Base-by-base conservation (phyloP, 345 rosid genomes). In the Punica granatum region DNA sequence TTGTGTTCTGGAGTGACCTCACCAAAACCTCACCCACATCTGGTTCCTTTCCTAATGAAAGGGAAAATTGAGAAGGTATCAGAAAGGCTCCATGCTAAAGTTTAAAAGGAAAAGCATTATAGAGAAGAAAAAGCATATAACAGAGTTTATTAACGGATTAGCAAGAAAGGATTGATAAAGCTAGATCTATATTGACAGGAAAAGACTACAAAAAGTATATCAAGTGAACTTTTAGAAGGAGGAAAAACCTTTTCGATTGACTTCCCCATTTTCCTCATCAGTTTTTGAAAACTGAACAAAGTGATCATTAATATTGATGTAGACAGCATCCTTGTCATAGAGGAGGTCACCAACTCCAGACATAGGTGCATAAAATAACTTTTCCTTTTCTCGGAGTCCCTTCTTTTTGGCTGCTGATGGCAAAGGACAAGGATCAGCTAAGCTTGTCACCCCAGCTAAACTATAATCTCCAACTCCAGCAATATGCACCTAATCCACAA, bases 301-400 rank as follows among this genome's bases (percentile, higher is more conserved):
- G 70, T 89, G 96, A 56, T 91, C 96, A 70, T 91, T 90, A 71
- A 91, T 85, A 80, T 89, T 84, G 77, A 91, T 91, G 82, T 91
- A 94, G 76, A 94, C 95, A 26, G 99, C 99, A 84, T 94, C 99
- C 74, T 91, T 91, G 76, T 94, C 97, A 78, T 91, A 94, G 56
- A 91, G 69, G 67, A 94, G 88, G 72, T 94, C 99, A 63, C 99
- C 99, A 72, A 91, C 81, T 61, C 99, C 96, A 39, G 97, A 89
- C 99, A 94, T 91, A 34, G 99, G 99, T 61, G 95, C 99, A 86
- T 94, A 86, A 79, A 89, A 88, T 60, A 89, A 82, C 72, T 86
- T 91, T 72, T 94, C 99, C 79, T 79, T 94, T 82, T 91, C 97
- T 31, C 90, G 87, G 72, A 94, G 79, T 28, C 92, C 91, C 76